Base-by-base conservation (phyloP, 2,329 filamentous ascomycete genomes). In the Penicillium olsonii region DNA sequence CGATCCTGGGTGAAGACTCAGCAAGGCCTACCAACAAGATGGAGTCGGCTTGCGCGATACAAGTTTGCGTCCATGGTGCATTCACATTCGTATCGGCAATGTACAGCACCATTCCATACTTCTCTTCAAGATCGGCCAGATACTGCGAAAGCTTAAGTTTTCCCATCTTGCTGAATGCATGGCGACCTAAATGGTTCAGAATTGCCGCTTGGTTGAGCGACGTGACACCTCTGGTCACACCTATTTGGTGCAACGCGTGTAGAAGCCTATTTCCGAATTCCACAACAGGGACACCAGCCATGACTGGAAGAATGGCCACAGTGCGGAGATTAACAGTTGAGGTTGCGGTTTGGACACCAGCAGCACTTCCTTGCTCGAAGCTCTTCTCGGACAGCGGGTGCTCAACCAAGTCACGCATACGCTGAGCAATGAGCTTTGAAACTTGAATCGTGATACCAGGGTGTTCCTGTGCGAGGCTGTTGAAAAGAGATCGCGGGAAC, bases 361-460 rank as follows among this genome's bases (percentile, higher is more conserved):
- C 79, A 8, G 78, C 75, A n/a, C 75, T 75, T 5, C 79, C 76
- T 38, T 75, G 75, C 44, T 92, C 87, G 51, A 84, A 84, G 8
- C 80, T 78, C 45, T 84, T 78, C 33, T 87, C 80, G 29, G 84
- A 81, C 14, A 89, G 74, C 2, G 90, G 88, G 61, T 92, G 87
- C 60, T 97, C 90, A 17, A 97, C 84, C 33, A 96, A 74, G 35
- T 89, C 83, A 53, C 92, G 82, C 94, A 99, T 97, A 3, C 94
- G 85, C 29, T 92, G 91, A 0, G 94, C 94, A 62, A 99, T 96
- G 60, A 99, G 94, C 70, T 97, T 99, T 1, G 94, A 97, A 22
- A 99, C 95, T 71, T 97, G 96, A 69, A 99, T 97, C 0, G 94
- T 97, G 64, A 99, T 99, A 37, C 91, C 95, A 5, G 94, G 94